Evolutionary conservation across 2,329 filamentous ascomycete species (phyloP).

Genomic region (Drechmeria coniospora): DNA sequence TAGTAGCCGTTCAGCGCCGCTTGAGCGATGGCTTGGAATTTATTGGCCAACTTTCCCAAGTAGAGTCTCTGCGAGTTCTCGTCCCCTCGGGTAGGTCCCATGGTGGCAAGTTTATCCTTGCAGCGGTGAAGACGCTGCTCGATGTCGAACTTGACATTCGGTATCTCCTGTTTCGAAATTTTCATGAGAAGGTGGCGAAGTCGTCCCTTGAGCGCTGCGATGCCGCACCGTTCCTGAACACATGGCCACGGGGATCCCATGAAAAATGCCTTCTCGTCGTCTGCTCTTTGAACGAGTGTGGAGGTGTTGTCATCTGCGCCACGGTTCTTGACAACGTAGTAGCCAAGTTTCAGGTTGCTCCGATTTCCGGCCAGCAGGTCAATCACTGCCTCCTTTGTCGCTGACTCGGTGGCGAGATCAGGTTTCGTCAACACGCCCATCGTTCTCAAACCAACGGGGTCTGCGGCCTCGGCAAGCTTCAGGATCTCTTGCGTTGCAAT

Average conservation of each 20-base stretch:
- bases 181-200: conserved; percentile 23
- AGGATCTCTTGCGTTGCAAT: conserved; percentile 26
- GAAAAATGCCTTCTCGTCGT: conserved; percentile 23
- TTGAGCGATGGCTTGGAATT: conserved; percentile 13
- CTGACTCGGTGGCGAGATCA: conserved; percentile 32
- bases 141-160: conserved; percentile 18
- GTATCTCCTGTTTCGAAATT: conserved; percentile 23
- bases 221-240: conserved; percentile 16
- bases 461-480: conserved; percentile 18
- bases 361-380: conserved; percentile 26
- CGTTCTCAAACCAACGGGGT: conserved; percentile 24
- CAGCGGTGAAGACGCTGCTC: conserved; percentile 3
- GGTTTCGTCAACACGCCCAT: conserved; percentile 42
- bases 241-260: conserved; percentile 17
- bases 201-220: conserved; percentile 17
- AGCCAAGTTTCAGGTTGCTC: conserved; percentile 27
- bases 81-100: conserved; percentile 16
- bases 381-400: conserved; percentile 20
- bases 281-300: conserved; percentile 14
- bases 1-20: conserved; percentile 22
- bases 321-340: conserved; percentile 32
- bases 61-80: conserved; percentile 18
- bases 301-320: conserved; percentile 24
- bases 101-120: conserved; percentile 6
- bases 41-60: conserved; percentile 16